These are phyloP conservation scores for Cnidoscolus chayamansa DNA, from an alignment of 441 rosid genomes.

Conservation along the genomic window DNA sequence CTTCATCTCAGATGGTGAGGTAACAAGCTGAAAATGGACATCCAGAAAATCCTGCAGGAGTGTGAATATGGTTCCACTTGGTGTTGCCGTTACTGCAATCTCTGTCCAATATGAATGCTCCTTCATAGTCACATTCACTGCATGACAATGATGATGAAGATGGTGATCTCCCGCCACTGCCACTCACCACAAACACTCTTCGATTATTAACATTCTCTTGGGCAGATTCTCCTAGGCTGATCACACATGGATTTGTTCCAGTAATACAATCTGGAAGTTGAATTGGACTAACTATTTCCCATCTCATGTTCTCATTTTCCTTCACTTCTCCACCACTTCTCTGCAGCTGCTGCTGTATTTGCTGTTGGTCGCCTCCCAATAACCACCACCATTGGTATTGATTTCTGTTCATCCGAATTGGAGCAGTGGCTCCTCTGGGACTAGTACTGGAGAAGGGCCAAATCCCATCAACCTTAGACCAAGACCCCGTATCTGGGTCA, in stretches of 20 bases:
- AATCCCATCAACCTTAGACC: conserved; percentile 33
- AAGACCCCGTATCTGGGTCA: conserved; percentile 33
- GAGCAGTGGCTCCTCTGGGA: conserved; percentile 41
- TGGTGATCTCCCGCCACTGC: conserved; percentile 26
- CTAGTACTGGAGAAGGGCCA: conserved; percentile 44
- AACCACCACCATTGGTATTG: conserved; percentile 38
- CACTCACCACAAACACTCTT: conserved; percentile 33
- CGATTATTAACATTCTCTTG: conserved; percentile 11
- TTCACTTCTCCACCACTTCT: background rate
- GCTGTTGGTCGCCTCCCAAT: conserved; percentile 18
- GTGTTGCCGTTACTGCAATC: conserved; percentile 18
- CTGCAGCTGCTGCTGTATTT: background rate
- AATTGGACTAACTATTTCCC: conserved; percentile 36
- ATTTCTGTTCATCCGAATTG: conserved; percentile 4
- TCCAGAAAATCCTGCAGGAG: conserved; percentile 47
- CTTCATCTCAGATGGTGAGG: conserved; percentile 18
- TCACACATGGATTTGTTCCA: conserved; percentile 34
- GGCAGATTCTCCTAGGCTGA: conserved; percentile 27
- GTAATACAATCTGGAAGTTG: conserved; percentile 30
- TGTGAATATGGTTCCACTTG: conserved; percentile 45
- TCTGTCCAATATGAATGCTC: conserved; percentile 35
- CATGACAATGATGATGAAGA: conserved; percentile 15
- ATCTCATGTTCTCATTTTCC: conserved; percentile 23
- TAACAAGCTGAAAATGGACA: conserved; percentile 46
- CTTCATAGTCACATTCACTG: conserved; percentile 33